These are phyloP conservation scores for Hypoxylon sp. DNA, from an alignment of 2,329 filamentous ascomycete genomes.

Conservation along the genomic window DNA sequence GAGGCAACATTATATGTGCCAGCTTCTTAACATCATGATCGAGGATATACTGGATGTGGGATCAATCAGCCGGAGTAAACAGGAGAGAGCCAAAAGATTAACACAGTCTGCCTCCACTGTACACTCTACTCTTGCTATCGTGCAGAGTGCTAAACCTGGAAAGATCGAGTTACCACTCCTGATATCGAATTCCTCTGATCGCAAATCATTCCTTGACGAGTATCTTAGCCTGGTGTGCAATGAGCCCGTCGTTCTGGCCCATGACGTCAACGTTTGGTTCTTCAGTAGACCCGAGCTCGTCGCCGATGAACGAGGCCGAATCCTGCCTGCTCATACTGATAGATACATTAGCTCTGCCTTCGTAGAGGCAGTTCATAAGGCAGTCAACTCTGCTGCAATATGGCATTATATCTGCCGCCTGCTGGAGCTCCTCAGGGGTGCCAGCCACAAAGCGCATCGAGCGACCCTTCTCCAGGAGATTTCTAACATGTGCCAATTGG, in stretches of 20 bases:
- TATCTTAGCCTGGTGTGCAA: slow-evolving; percentile 4
- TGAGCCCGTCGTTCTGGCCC: slow-evolving; percentile 1
- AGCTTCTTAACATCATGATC: slow-evolving; percentile 8
- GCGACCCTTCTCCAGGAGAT: slow-evolving; percentile 3
- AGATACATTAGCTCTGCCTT: slow-evolving; percentile 6
- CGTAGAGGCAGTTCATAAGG: not conserved
- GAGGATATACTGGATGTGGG: slow-evolving; percentile 4
- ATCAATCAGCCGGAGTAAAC: not conserved
- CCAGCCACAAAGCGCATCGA: not conserved
- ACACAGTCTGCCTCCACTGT: not conserved
- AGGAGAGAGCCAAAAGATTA: not conserved
- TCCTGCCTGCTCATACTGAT: not conserved
- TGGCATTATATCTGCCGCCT: slow-evolving; percentile 5
- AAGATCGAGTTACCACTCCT: slow-evolving; percentile 1
- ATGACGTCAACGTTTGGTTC: not conserved
- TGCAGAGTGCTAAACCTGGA: not conserved
- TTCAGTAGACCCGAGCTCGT: slow-evolving; percentile 13
- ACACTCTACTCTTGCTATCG: not conserved
- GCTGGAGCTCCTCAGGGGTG: not conserved
- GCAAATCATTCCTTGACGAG: slow-evolving; percentile 8
- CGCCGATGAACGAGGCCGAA: slow-evolving; percentile 7
- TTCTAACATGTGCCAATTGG: slow-evolving; percentile 2
- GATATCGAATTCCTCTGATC: not conserved
- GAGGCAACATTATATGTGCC: not conserved
- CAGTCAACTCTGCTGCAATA: not conserved